Evolutionary conservation across 2,329 filamentous ascomycete species (phyloP), one percentile per base, ranked within the genome.

Genomic region (Cladobotryum protrusum): DNA sequence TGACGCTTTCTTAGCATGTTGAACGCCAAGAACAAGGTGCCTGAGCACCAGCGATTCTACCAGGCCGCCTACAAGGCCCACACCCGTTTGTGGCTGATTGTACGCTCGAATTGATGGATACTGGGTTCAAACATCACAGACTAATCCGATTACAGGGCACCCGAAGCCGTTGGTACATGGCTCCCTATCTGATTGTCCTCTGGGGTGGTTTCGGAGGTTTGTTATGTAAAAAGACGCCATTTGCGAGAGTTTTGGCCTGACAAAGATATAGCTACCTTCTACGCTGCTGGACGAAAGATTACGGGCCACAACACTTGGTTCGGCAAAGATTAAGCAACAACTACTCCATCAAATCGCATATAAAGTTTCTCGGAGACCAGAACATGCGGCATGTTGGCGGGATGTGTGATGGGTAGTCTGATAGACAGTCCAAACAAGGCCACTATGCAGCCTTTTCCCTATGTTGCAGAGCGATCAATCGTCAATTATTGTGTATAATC

Each of bases 221-320:
- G 82, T 75, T 39, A 36, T 34, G 32, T 46, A 19, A 35, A 46
- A 43, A 50, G 5, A 17, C 14, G 39, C 53, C 6, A 7, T 33
- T 43, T 33, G 20, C 7, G 36, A 13, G 42, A 49, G 37, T 19
- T 47, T 52, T 48, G 56, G 47, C 52, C 59, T 61, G 53, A 65
- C 48, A 14, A 48, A 41, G 17, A 41, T 15, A 47, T 57, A 82
- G 79, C 71, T 48, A 66, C 72, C 58, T 72, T 88, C 71, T 92
- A 87, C 75, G 85, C 84, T 74, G 83, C 86, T 74, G 72, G 77
- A 67, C 85, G 87, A 67, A 82, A 87, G 74, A 73, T 87, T 57
- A 66, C 83, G 56, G 87, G 87, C 63, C 81, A 91, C 78, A 91
- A 89, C 80, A 88, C 83, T 55, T 90, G 83, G 83, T 87, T 82